phyloP scores from a whole-genome alignment of 305 asterid species.

The Solanum hybrid region DNA sequence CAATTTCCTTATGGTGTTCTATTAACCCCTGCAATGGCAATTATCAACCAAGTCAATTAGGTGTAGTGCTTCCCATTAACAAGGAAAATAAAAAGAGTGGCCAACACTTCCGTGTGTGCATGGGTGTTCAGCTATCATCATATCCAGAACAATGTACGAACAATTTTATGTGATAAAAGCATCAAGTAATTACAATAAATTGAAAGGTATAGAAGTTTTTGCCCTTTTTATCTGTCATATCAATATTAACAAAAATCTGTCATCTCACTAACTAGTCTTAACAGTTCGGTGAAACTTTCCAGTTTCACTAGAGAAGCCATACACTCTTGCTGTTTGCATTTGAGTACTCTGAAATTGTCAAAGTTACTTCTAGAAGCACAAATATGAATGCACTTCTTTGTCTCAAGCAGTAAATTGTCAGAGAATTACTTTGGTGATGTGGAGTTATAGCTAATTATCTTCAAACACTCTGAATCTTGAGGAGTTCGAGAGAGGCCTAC shows the following conservation, averaged over 20 bases:
- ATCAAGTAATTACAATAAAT: neutral
- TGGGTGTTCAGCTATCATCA: neutral
- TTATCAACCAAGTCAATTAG: neutral
- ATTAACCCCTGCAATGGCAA: slow-evolving; percentile 53
- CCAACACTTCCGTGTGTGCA: neutral
- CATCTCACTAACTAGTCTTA: neutral
- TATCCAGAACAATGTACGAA: neutral
- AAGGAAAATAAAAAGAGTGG: neutral
- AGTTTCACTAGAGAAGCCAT: neutral
- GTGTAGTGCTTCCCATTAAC: neutral
- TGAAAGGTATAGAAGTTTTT: neutral
- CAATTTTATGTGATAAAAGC: neutral
- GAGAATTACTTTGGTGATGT: neutral
- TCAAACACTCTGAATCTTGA: neutral
- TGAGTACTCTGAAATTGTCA: neutral
- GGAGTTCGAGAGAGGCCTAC: neutral
- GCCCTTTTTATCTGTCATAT: neutral
- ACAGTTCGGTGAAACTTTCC: neutral
- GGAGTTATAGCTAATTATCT: neutral
- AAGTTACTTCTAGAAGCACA: neutral
- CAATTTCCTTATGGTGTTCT: slow-evolving; percentile 53
- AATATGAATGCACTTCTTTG: neutral
- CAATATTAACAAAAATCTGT: neutral
- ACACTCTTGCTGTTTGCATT: neutral
- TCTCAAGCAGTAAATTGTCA: neutral